A percentile compares a stretch with the other conserved stretches of the same genome.
Evolutionary conservation across 2,329 filamentous ascomycete species (phyloP).

Genomic region (Colletotrichum lupini): DNA sequence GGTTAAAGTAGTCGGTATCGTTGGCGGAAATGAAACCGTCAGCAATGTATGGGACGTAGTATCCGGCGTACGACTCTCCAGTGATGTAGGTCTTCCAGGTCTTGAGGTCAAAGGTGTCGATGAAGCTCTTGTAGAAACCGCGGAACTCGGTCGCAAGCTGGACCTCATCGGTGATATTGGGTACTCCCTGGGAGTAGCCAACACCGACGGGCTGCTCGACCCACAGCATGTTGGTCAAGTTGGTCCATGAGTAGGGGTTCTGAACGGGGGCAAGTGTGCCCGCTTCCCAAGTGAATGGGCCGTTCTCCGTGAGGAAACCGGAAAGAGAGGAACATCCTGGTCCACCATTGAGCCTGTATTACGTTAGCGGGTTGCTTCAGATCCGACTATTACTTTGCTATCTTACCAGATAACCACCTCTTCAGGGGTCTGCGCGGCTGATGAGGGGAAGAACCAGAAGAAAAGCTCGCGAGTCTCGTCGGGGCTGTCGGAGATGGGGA

Average conservation of each 20-base stretch:
- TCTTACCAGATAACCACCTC: conserved; percentile 70
- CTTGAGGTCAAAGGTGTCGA: conserved; percentile 75
- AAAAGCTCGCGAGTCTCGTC: conserved; percentile 64
- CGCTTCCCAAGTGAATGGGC: conserved; percentile 76
- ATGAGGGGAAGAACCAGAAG: conserved; percentile 76
- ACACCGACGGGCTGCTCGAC: conserved; percentile 76
- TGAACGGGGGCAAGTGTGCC: conserved; percentile 74
- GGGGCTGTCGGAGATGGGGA: conserved; percentile 64
- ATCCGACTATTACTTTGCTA: neutral
- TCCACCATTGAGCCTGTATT: conserved; percentile 28
- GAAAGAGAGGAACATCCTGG: conserved; percentile 71
- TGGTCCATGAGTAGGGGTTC: conserved; percentile 79
- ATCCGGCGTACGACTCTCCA: conserved; percentile 76
- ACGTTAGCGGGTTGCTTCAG: neutral
- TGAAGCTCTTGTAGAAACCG: conserved; percentile 84
- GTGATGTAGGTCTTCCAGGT: conserved; percentile 78
- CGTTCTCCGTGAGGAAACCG: conserved; percentile 81
- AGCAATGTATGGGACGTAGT: conserved; percentile 77
- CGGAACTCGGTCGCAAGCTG: conserved; percentile 79
- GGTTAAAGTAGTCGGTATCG: conserved; percentile 74
- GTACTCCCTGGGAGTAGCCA: conserved; percentile 74
- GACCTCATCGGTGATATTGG: conserved; percentile 73
- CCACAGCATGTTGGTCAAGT: conserved; percentile 82
- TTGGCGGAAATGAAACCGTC: conserved; percentile 77
- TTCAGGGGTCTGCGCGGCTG: conserved; percentile 59